Percentiles rank a stretch among this genome's conserved stretches.
Conservation (phyloP, 2,329 filamentous ascomycete genomes). For the Achaetomium macrosporum region DNA sequence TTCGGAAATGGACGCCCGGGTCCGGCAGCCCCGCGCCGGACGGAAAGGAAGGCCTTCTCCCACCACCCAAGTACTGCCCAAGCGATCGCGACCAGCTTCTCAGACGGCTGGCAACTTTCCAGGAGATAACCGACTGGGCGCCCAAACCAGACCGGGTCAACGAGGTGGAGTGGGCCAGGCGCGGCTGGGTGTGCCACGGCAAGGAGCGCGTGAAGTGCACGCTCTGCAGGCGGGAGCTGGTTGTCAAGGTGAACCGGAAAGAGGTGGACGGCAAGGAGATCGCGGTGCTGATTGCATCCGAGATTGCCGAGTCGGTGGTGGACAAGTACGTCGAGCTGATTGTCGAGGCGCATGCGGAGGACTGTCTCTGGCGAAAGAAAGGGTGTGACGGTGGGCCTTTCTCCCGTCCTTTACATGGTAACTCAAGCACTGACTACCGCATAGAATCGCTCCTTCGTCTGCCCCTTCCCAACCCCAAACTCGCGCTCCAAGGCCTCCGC, state of each 20-base stretch:
- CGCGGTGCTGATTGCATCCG: conserved; percentile 49
- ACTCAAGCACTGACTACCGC: conserved; percentile 17
- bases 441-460: conserved; percentile 55
- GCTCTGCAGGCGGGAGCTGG: conserved; percentile 75
- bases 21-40: conserved; percentile 6
- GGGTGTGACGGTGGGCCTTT: conserved; percentile 70
- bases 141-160: conserved; percentile 80
- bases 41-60: conserved; percentile 24
- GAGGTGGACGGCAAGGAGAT: conserved; percentile 51
- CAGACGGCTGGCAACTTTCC: conserved; percentile 75
- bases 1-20: conserved; percentile 36
- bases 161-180: conserved; percentile 91
- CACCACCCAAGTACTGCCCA: conserved; percentile 69
- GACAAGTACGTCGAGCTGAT: conserved; percentile 71
- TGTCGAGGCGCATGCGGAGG: conserved; percentile 66
- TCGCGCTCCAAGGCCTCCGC: conserved; percentile 52
- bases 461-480: conserved; percentile 55
- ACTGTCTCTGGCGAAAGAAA: conserved; percentile 78
- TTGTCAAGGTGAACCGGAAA: conserved; percentile 68
- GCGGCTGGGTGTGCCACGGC: conserved; percentile 82
- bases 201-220: conserved; percentile 80
- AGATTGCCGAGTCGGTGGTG: conserved; percentile 60
- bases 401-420: not conserved
- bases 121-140: conserved; percentile 89
- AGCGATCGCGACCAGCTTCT: conserved; percentile 80